Conservation (phyloP, 1,284 basidiomycete species). For the Ustilago cynodontis region DNA sequence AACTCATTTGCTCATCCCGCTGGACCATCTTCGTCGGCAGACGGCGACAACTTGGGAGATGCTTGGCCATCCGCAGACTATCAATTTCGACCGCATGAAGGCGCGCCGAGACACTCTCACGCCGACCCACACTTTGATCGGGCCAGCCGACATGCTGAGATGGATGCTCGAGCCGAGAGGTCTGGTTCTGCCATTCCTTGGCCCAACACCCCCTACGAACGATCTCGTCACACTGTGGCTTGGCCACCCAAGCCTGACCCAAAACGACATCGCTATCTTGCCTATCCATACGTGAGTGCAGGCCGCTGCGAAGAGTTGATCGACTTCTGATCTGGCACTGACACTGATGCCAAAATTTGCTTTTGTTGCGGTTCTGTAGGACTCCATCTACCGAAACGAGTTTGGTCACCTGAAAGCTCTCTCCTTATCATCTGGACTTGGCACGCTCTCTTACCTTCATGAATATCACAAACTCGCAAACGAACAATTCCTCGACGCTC, state of each 20-base stretch:
- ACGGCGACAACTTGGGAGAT: slow-evolving; percentile 6
- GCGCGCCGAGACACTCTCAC: not conserved
- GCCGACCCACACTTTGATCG: slow-evolving; percentile 18
- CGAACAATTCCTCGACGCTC: slow-evolving; percentile 53
- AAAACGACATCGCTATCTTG: slow-evolving; percentile 45
- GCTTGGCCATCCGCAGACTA: slow-evolving; percentile 24
- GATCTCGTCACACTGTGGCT: slow-evolving; percentile 42
- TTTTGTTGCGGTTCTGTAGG: not conserved
- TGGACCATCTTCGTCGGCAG: slow-evolving; percentile 23
- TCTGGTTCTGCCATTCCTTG: slow-evolving; percentile 50
- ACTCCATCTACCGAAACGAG: slow-evolving; percentile 53
- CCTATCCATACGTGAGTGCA: slow-evolving; percentile 37
- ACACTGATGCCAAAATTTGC: not conserved
- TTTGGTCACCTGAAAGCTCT: slow-evolving; percentile 53
- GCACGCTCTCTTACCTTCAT: slow-evolving; percentile 53
- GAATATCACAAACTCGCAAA: slow-evolving; percentile 56
- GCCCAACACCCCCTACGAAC: slow-evolving; percentile 49
- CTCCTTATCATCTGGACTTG: slow-evolving; percentile 48
- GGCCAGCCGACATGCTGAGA: slow-evolving; percentile 14
- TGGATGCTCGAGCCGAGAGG: slow-evolving; percentile 20
- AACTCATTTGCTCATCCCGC: slow-evolving; percentile 28
- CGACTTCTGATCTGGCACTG: too few relatives aligned
- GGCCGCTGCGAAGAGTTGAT: too few relatives aligned
- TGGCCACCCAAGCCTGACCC: slow-evolving; percentile 53
- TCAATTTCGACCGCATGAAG: slow-evolving; percentile 7